Base-by-base conservation (phyloP, 768 basidiomycete species). In the Russula virescens region DNA sequence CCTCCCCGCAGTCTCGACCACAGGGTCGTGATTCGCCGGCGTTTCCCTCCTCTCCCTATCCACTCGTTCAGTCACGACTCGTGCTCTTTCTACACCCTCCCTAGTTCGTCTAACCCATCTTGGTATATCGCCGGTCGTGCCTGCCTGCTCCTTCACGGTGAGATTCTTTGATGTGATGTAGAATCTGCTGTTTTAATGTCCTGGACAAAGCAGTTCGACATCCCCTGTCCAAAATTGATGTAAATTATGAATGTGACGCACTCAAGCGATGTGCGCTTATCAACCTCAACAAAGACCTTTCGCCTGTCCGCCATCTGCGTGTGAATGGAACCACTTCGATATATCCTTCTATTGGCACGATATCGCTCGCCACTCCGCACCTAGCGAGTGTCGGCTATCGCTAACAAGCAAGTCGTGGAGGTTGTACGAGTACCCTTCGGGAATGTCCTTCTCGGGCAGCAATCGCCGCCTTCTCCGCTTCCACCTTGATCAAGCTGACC, bases 381-480 rank as follows among this genome's bases (percentile, higher is more conserved):
- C 75, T 66, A 86, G 87, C 5, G 94, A 95, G 72, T 88, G 95
- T 70, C 84, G 81, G 6, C 75, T 68, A 67, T 83, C 82, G 43
- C 88, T 85, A 34, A 83, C 80, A 34, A 98, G 77, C 11, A 96
- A 79, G 70, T 94, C 94, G 23, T 91, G 86, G 38, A 97, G 75
- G 62, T 87, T 83, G 77, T 99, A 99, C n/a, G 98, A 75, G 71
- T 97, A 97, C 34, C 88, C 84, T 74, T 99, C 97, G 56, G 98
- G 83, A 25, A 82, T 93, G 92, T 72, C 98, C 97, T 69, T 95
- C 95, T 35, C 86, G 86, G 56, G 84, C 83, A 35, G 78, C 80
- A 72, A 91, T 93, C 19, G 85, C 81, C 2, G 79, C 76, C 75
- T 98, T 94, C 59, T 88, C 85, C 8, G 77, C 72, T 67, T 96